These are phyloP conservation scores for Sphagnum magellanicum DNA, from an alignment of 228 moss, liverwort and hornwort species.

Conservation along the genomic window DNA sequence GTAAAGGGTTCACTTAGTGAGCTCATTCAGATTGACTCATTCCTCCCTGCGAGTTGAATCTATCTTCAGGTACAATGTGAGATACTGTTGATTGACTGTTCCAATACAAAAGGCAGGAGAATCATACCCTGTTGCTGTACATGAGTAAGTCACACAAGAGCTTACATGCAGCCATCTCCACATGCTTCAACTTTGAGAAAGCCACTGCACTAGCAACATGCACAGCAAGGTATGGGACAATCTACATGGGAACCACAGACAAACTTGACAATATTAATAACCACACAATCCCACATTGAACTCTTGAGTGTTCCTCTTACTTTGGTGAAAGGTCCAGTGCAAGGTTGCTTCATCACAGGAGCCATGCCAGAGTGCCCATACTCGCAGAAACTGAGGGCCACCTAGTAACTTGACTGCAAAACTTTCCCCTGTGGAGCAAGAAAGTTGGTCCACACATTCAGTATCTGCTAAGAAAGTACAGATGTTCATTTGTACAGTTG, in stretches of 20 bases:
- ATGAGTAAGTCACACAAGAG: constrained; percentile 32
- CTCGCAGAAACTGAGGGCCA: constrained; percentile 30
- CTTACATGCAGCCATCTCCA: constrained; percentile 36
- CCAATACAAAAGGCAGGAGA: neutral
- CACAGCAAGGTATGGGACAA: neutral
- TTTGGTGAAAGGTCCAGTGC: constrained; percentile 44
- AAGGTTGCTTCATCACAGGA: constrained; percentile 35
- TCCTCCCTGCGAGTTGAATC: too few species aligned
- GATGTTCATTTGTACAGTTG: neutral
- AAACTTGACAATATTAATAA: neutral
- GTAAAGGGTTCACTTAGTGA: too few species aligned
- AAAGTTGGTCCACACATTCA: neutral
- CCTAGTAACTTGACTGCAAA: constrained; percentile 24
- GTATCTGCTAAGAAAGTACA: too few species aligned
- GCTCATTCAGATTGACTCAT: too few species aligned
- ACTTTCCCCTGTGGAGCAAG: constrained; percentile 7
- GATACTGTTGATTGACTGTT: too few species aligned
- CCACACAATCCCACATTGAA: neutral
- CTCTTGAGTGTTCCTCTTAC: neutral
- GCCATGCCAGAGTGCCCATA: constrained; percentile 28
- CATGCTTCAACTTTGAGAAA: constrained; percentile 23
- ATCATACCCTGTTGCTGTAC: neutral
- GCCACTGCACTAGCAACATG: constrained; percentile 12
- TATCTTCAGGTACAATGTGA: too few species aligned
- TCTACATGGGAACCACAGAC: neutral